Evolutionary conservation across 108 stramenopile species (phyloP).

Genomic region (Epithemia pelagica): DNA sequence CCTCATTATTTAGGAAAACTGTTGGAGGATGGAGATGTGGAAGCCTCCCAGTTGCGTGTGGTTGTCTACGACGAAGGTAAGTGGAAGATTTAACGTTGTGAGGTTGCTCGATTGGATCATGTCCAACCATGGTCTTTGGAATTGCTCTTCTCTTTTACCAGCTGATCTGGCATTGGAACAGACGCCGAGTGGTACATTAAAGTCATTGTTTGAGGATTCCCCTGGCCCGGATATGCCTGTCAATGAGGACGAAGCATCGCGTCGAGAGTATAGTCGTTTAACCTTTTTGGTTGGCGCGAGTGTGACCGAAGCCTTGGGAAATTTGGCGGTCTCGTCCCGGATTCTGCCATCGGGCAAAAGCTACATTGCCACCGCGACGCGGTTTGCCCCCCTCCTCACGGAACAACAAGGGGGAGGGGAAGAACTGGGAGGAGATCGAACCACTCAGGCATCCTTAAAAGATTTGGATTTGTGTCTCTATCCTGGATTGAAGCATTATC

Average conservation of each 20-base stretch:
- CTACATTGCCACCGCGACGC: slow-evolving; percentile 74
- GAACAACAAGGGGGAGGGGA: slow-evolving; percentile 3
- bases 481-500: slow-evolving; percentile 64
- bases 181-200: slow-evolving; percentile 39
- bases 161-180: slow-evolving; percentile 81
- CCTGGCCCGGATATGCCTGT: slow-evolving; percentile 13
- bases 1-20: slow-evolving; percentile 69
- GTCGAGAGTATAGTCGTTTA: slow-evolving; percentile 42
- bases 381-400: slow-evolving; percentile 7
- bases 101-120: too few relatives aligned
- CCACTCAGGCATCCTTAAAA: slow-evolving; percentile 42
- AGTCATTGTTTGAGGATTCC: slow-evolving; percentile 54
- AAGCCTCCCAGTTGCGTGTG: slow-evolving; percentile 63
- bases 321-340: slow-evolving; percentile 52
- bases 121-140: too few relatives aligned
- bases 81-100: too few relatives aligned
- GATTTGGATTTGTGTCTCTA: slow-evolving; percentile 69
- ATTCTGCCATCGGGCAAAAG: slow-evolving; percentile 72
- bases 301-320: slow-evolving; percentile 73
- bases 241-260: neutral
- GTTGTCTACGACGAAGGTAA: slow-evolving; percentile 58
- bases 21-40: slow-evolving; percentile 60
- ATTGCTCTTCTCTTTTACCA: too few relatives aligned
- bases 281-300: slow-evolving; percentile 75
- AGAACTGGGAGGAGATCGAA: neutral